phyloP scores from a whole-genome alignment of 2,329 filamentous ascomycete genomes.

The Botrytis fragariae region DNA sequence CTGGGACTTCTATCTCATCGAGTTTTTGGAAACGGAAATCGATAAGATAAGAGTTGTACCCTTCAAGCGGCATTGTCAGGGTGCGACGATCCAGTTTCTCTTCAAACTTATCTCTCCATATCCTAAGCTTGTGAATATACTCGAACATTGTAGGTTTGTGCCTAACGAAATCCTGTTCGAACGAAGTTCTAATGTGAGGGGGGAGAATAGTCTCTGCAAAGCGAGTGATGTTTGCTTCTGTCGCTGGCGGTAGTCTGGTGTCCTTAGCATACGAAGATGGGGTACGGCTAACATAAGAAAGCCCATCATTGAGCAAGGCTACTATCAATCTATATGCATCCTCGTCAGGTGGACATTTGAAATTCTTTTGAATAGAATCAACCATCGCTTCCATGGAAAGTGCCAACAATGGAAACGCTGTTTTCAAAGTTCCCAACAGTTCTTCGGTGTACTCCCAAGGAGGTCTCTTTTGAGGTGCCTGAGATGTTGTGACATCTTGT shows the following conservation, averaged over 20 bases:
- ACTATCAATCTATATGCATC: slow-evolving; percentile 97
- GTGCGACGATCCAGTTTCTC: slow-evolving; percentile 86
- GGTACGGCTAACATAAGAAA: slow-evolving; percentile 87
- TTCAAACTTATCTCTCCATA: slow-evolving; percentile 97
- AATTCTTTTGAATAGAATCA: slow-evolving; percentile 97
- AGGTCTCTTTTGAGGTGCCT: slow-evolving; percentile 57
- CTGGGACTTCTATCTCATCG: slow-evolving; percentile 96
- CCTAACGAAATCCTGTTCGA: slow-evolving; percentile 94
- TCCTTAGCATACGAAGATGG: slow-evolving; percentile 85
- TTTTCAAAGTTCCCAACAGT: slow-evolving; percentile 93
- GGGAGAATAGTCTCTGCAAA: slow-evolving; percentile 97
- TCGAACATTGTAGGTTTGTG: slow-evolving; percentile 97
- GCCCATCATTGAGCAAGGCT: slow-evolving; percentile 91
- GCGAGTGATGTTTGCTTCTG: slow-evolving; percentile 92
- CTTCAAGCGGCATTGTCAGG: slow-evolving; percentile 57
- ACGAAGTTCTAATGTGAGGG: slow-evolving; percentile 89
- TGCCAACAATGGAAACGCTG: slow-evolving; percentile 90
- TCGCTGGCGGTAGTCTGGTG: slow-evolving; percentile 83
- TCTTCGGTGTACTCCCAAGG: slow-evolving; percentile 98
- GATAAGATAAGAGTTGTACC: slow-evolving; percentile 85
- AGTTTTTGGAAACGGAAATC: slow-evolving; percentile 98
- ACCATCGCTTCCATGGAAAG: slow-evolving; percentile 99
- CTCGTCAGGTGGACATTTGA: slow-evolving; percentile 97
- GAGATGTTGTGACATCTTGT: slow-evolving; percentile 26
- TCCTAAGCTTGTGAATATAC: slow-evolving; percentile 94